Evolutionary conservation across 2,329 filamentous ascomycete genomes (phyloP).

Genomic region (Colletotrichum tofieldiae): DNA sequence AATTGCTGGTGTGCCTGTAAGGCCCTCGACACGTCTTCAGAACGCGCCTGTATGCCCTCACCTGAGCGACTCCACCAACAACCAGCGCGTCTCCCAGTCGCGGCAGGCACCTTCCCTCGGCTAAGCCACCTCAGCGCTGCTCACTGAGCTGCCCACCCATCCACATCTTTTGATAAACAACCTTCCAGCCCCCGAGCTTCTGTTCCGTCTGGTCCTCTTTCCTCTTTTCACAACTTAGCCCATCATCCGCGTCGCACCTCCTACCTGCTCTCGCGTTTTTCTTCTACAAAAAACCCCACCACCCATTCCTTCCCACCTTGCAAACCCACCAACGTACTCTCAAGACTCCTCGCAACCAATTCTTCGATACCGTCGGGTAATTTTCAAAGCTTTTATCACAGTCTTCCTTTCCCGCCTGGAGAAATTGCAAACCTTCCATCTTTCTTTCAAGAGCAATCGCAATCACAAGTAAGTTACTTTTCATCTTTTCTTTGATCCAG

Average conservation of each 20-base stretch:
- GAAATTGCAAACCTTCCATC: background rate
- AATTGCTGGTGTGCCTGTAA: background rate
- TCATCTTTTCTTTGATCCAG: background rate
- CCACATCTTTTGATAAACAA: background rate
- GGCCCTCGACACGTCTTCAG: background rate
- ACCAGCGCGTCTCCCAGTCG: background rate
- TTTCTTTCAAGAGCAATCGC: background rate
- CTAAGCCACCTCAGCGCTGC: background rate
- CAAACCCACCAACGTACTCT: background rate
- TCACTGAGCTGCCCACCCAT: background rate
- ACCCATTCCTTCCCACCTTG: too few relatives aligned
- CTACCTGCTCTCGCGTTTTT: too few relatives aligned
- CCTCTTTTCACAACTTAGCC: background rate
- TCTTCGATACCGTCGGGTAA: too few relatives aligned
- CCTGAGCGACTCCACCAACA: background rate
- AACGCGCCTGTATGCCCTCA: background rate
- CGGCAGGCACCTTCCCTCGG: background rate
- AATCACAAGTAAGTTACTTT: constrained; percentile 1
- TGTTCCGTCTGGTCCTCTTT: background rate
- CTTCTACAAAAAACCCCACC: background rate
- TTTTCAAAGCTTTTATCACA: too few relatives aligned
- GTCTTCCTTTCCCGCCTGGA: too few relatives aligned
- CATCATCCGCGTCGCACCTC: background rate
- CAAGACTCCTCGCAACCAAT: background rate
- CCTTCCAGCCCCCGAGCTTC: background rate